Evolutionary conservation across 2,329 filamentous ascomycete species (phyloP).

Genomic region (Scolecobasidium constrictum): DNA sequence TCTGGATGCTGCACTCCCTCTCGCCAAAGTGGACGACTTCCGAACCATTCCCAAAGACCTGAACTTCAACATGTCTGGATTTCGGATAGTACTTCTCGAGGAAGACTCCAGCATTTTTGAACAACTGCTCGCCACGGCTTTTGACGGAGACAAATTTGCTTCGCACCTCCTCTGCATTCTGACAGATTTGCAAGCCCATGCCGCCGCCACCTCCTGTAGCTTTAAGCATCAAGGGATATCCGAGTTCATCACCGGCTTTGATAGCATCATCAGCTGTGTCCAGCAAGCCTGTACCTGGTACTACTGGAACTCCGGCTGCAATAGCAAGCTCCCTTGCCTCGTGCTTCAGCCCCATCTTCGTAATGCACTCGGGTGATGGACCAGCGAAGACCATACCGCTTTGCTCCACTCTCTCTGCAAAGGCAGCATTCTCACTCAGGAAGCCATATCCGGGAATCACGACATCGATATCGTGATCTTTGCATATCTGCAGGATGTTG

Average conservation of each 20-base stretch:
- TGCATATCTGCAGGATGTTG: conserved; percentile 41
- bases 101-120: conserved; percentile 75
- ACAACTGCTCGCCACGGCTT: conserved; percentile 65
- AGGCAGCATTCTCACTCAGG: conserved; percentile 51
- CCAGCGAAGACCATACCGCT: conserved; percentile 51
- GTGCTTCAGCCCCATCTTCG: conserved; percentile 49
- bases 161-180: conserved; percentile 56
- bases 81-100: conserved; percentile 74
- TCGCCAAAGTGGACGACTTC: conserved; percentile 77
- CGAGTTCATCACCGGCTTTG: conserved; percentile 31
- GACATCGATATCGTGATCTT: conserved; percentile 38
- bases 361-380: conserved; percentile 42
- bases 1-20: conserved; percentile 77
- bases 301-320: conserved; percentile 42
- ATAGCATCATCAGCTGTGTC: conserved; percentile 37
- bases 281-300: conserved; percentile 43
- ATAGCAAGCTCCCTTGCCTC: conserved; percentile 43
- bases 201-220: conserved; percentile 58
- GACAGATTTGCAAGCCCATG: conserved; percentile 73
- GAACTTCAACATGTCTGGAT: conserved; percentile 79
- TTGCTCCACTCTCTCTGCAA: conserved; percentile 41
- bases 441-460: conserved; percentile 60
- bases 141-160: conserved; percentile 61
- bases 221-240: conserved; percentile 51
- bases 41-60: conserved; percentile 79